A percentile compares a stretch with the other conserved stretches of the same genome.
These are phyloP conservation scores for Trebouxiophyceae sp. DNA, from an alignment of 163 green algal species.

Conservation along the genomic window DNA sequence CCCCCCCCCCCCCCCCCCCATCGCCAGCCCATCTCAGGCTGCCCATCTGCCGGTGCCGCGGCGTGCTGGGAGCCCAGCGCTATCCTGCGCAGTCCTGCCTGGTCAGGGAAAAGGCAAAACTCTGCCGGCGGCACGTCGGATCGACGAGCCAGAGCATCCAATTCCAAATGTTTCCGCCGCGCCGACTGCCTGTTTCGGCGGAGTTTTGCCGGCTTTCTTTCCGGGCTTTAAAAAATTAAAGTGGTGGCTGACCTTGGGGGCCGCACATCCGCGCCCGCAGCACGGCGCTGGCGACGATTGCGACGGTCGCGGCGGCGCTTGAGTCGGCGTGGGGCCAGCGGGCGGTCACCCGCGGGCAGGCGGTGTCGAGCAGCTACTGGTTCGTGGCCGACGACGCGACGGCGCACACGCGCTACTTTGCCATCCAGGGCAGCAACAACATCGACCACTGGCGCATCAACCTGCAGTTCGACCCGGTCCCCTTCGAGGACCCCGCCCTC, in stretches of 20 bases:
- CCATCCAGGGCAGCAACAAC: conserved; percentile 84
- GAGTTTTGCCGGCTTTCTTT: too few species aligned
- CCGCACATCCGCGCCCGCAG: neutral
- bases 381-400: conserved; percentile 69
- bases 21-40: too few species aligned
- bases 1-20: too few species aligned
- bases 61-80: too few species aligned
- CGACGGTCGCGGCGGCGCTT: neutral
- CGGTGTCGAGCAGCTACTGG: conserved; percentile 21
- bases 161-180: too few species aligned
- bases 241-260: neutral
- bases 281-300: neutral
- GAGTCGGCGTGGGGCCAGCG: neutral
- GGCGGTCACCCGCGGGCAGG: neutral
- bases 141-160: too few species aligned
- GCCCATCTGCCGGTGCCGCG: too few species aligned
- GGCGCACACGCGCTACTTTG: conserved; percentile 68
- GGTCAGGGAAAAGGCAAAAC: too few species aligned
- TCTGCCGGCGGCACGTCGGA: too few species aligned
- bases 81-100: too few species aligned
- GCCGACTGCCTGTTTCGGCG: too few species aligned
- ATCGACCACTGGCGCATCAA: conserved; percentile 96
- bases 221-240: too few species aligned
- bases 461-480: conserved; percentile 90
- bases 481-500: conserved; percentile 76